Evolutionary conservation across 495 filamentous ascomycete genomes (phyloP).

Genomic region (Lophiostoma macrostomum): DNA sequence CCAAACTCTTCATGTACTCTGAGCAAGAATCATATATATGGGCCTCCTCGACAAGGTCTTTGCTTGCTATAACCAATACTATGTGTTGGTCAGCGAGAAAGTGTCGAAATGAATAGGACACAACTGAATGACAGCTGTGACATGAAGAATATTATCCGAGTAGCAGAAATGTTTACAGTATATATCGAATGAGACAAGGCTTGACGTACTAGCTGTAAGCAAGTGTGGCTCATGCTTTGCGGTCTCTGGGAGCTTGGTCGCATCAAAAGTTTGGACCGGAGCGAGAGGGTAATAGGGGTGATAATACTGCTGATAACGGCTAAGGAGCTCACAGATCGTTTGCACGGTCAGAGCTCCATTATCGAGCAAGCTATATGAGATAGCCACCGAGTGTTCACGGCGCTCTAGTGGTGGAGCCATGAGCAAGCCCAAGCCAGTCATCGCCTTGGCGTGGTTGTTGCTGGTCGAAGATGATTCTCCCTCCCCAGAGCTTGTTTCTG

Average conservation of each 20-base stretch:
- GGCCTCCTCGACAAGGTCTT: constrained; percentile 56
- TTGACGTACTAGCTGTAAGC: constrained; percentile 59
- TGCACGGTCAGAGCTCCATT: constrained; percentile 48
- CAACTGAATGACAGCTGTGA: too few relatives aligned
- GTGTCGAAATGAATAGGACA: too few relatives aligned
- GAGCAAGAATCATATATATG: constrained; percentile 59
- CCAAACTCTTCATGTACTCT: constrained; percentile 60
- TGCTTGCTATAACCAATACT: constrained; percentile 61
- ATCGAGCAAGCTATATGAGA: constrained; percentile 52
- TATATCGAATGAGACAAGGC: too few relatives aligned
- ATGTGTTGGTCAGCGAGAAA: too few relatives aligned
- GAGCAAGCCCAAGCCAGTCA: background rate
- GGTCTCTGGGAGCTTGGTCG: constrained; percentile 48
- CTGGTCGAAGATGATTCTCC: constrained; percentile 7
- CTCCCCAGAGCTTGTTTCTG: constrained; percentile 39
- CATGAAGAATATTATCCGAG: too few relatives aligned
- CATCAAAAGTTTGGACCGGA: constrained; percentile 53
- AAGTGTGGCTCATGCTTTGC: constrained; percentile 54
- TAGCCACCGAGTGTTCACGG: constrained; percentile 11
- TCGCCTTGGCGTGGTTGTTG: too few relatives aligned
- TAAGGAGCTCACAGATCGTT: constrained; percentile 51
- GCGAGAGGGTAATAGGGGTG: constrained; percentile 64
- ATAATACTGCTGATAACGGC: constrained; percentile 54
- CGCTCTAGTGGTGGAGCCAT: constrained; percentile 8
- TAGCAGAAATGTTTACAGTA: too few relatives aligned